phyloP scores from a whole-genome alignment of 140 eudicot genomes.

The Erigeron philadelphicus region DNA sequence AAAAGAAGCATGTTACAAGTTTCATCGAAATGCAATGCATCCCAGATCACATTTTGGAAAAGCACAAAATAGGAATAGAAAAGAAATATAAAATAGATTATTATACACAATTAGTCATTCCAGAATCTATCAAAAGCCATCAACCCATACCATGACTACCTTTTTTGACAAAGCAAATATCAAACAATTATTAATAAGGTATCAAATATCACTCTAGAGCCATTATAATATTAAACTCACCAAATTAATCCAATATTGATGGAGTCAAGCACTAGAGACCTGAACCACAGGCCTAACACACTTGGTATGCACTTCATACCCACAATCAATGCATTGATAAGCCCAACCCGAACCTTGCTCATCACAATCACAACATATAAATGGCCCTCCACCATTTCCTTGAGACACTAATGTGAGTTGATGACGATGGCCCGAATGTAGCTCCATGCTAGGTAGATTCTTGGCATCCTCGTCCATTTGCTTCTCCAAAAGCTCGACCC shows the following conservation, averaged over 20 bases:
- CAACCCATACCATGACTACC: conserved; percentile 16
- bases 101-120: conserved; percentile 29
- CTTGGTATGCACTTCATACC: conserved; percentile 86
- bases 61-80: too few relatives aligned
- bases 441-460: conserved; percentile 46
- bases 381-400: conserved; percentile 78
- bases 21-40: neutral
- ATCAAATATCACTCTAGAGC: conserved; percentile 1
- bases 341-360: conserved; percentile 94
- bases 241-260: neutral
- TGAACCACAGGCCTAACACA: conserved; percentile 51
- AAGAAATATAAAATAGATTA: conserved; percentile 8
- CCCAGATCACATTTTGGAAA: conserved; percentile 2
- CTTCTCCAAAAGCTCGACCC: conserved; percentile 49
- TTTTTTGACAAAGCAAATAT: conserved; percentile 7
- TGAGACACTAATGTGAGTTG: conserved; percentile 70
- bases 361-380: conserved; percentile 75
- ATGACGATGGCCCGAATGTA: conserved; percentile 64
- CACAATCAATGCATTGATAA: conserved; percentile 72
- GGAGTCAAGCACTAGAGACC: conserved; percentile 16
- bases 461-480: conserved; percentile 66
- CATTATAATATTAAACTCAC: neutral
- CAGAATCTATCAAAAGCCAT: conserved; percentile 18
- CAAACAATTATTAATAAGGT: neutral
- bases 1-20: conserved; percentile 1